A percentile compares a stretch with the other conserved stretches of the same genome.
Conservation (phyloP, 1,284 basidiomycete genomes). For the Fomitopsis palustris region DNA sequence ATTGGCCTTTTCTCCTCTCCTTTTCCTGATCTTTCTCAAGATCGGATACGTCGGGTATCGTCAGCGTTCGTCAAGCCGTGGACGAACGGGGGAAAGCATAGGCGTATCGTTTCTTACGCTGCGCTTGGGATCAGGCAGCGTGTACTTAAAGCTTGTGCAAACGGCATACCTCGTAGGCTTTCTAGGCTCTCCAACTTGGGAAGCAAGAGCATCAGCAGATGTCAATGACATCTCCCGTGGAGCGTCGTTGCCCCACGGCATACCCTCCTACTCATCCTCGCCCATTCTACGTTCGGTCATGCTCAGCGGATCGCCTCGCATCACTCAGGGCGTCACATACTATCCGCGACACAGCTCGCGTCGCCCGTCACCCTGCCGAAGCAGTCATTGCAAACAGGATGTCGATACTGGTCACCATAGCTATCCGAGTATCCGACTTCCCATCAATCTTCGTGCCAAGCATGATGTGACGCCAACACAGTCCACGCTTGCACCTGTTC, state of each 20-base stretch:
- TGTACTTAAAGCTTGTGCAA: conserved; percentile 1
- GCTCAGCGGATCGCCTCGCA: conserved; percentile 6
- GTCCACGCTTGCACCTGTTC: conserved; percentile 3
- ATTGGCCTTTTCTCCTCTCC: conserved; percentile 13
- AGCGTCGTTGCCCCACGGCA: neutral
- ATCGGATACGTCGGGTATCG: conserved; percentile 17
- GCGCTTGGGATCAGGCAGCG: neutral
- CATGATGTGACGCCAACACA: conserved; percentile 3
- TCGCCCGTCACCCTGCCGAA: neutral
- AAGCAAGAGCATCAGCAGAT: conserved; percentile 16
- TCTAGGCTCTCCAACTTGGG: conserved; percentile 22
- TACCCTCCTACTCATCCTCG: conserved; percentile 1
- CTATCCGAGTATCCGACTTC: conserved; percentile 18
- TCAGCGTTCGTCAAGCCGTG: conserved; percentile 15
- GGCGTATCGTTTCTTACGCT: neutral
- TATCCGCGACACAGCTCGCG: neutral
- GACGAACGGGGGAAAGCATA: neutral
- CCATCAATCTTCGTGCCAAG: conserved; percentile 19
- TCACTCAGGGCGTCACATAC: conserved; percentile 7
- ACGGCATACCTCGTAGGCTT: conserved; percentile 19
- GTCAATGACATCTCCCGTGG: conserved; percentile 3
- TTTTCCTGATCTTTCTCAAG: conserved; percentile 15
- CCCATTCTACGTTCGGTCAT: conserved; percentile 5
- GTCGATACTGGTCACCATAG: conserved; percentile 14
- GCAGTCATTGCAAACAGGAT: neutral